phyloP scores from a whole-genome alignment of 2,329 filamentous ascomycete species.

The Calonectria leucothoes region DNA sequence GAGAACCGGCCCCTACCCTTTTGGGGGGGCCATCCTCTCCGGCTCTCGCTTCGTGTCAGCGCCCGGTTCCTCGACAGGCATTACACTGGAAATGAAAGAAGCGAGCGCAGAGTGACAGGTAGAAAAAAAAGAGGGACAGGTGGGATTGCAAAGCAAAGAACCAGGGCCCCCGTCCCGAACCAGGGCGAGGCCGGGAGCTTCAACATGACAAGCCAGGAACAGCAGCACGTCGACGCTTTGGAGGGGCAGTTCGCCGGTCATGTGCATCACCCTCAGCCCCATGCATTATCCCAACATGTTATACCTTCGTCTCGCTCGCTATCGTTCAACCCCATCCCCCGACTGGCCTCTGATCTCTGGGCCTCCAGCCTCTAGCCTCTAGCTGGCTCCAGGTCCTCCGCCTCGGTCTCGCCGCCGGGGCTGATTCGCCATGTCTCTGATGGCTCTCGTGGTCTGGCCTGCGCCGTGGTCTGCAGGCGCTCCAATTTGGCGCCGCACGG shows the following conservation, averaged over 20 bases:
- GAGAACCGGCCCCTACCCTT: neutral
- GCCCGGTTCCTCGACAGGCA: neutral
- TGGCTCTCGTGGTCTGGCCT: constrained; percentile 2
- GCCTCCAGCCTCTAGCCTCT: constrained; percentile 9
- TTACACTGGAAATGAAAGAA: neutral
- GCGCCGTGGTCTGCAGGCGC: constrained; percentile 25
- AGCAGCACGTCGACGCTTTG: neutral
- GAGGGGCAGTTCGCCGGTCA: neutral
- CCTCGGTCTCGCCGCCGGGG: constrained; percentile 35
- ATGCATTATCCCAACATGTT: neutral
- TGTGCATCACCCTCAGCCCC: neutral
- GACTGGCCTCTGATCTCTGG: constrained; percentile 5
- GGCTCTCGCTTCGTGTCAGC: neutral
- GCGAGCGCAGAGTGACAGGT: neutral
- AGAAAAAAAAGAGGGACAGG: neutral
- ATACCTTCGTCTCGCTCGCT: neutral
- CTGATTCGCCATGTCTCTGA: constrained; percentile 25
- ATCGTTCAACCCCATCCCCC: neutral
- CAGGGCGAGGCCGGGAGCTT: neutral
- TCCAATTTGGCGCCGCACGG: neutral
- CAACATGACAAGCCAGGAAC: neutral
- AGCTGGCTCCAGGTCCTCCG: constrained; percentile 6
- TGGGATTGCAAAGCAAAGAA: neutral
- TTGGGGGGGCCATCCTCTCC: neutral
- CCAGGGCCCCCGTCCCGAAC: neutral